Evolutionary conservation across 1,284 basidiomycete species (phyloP).

Genomic region (Mycosarcoma maydis): DNA sequence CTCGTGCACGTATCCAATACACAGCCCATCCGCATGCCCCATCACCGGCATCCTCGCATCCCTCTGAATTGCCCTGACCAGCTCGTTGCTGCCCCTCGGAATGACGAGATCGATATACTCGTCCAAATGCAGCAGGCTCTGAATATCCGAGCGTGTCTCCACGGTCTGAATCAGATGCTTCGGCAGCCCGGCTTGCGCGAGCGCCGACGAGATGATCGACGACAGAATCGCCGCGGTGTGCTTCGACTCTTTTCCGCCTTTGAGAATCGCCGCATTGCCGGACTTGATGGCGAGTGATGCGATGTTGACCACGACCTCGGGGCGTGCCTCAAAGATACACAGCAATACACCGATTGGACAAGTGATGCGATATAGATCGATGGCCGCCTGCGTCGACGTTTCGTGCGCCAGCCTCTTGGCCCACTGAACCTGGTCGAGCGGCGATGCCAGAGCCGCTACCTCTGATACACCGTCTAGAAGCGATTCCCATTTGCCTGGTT

Average conservation of each 20-base stretch:
- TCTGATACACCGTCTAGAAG: slow-evolving; percentile 91
- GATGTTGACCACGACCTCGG: slow-evolving; percentile 98
- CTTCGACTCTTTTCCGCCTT: slow-evolving; percentile 62
- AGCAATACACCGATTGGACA: slow-evolving; percentile 96
- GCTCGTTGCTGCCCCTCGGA: slow-evolving; percentile 89
- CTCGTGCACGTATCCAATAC: slow-evolving; percentile 87
- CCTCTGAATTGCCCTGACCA: slow-evolving; percentile 89
- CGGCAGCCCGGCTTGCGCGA: slow-evolving; percentile 75
- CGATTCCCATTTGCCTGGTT: slow-evolving; percentile 87
- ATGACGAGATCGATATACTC: slow-evolving; percentile 96
- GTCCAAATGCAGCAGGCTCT: slow-evolving; percentile 84
- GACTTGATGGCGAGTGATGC: slow-evolving; percentile 95
- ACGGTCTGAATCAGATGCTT: slow-evolving; percentile 87
- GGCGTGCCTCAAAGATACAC: slow-evolving; percentile 96
- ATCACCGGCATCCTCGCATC: slow-evolving; percentile 94
- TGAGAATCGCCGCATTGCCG: slow-evolving; percentile 72
- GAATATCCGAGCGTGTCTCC: slow-evolving; percentile 90
- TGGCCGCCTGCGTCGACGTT: slow-evolving; percentile 70
- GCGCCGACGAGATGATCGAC: slow-evolving; percentile 78
- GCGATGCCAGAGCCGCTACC: slow-evolving; percentile 85
- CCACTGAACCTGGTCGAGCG: slow-evolving; percentile 86
- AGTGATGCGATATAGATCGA: slow-evolving; percentile 91
- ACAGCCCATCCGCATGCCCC: slow-evolving; percentile 97
- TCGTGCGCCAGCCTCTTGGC: slow-evolving; percentile 79
- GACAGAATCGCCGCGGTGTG: slow-evolving; percentile 49